Percentiles rank a stretch among this genome's conserved stretches.
These are phyloP conservation scores for Irineochytrium annulatum DNA, from an alignment of 192 early-diverging fungal genomes.

Conservation along the genomic window DNA sequence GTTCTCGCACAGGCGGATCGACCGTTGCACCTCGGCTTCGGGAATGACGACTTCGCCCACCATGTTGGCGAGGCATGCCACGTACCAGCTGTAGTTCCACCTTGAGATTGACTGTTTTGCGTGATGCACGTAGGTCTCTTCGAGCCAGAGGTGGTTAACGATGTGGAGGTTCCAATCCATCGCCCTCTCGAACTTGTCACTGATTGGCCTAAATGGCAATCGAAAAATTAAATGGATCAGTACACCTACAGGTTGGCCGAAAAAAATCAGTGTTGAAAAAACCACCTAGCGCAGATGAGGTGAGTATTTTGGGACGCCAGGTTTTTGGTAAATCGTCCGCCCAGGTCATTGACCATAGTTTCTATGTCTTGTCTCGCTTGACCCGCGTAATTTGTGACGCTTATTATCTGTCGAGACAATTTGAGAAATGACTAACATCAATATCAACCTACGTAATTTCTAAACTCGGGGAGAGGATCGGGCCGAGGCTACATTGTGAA, in stretches of 20 bases:
- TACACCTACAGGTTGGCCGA: not conserved
- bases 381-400: slow-evolving; percentile 68
- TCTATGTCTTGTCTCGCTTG: slow-evolving; percentile 61
- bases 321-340: slow-evolving; percentile 59
- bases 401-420: slow-evolving; percentile 45
- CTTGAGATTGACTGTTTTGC: slow-evolving; percentile 48
- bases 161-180: slow-evolving; percentile 63
- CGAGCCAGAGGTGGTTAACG: slow-evolving; percentile 85
- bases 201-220: slow-evolving; percentile 50
- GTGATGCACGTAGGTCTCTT: slow-evolving; percentile 65
- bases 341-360: slow-evolving; percentile 55
- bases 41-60: slow-evolving; percentile 7
- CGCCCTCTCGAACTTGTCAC: slow-evolving; percentile 64
- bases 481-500: slow-evolving; percentile 39
- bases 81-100: slow-evolving; percentile 34
- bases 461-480: slow-evolving; percentile 43
- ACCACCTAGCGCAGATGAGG: slow-evolving; percentile 67
- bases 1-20: not conserved
- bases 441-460: slow-evolving; percentile 27
- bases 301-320: slow-evolving; percentile 70
- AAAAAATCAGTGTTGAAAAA: not conserved
- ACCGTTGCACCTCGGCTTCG: not conserved
- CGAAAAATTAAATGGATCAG: no score
- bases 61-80: slow-evolving; percentile 4
- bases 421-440: not conserved